Percentiles rank a stretch among this genome's conserved stretches.
These are phyloP conservation scores for Spathaspora girioi DNA, from an alignment of 805 yeast species.

Conservation along the genomic window DNA sequence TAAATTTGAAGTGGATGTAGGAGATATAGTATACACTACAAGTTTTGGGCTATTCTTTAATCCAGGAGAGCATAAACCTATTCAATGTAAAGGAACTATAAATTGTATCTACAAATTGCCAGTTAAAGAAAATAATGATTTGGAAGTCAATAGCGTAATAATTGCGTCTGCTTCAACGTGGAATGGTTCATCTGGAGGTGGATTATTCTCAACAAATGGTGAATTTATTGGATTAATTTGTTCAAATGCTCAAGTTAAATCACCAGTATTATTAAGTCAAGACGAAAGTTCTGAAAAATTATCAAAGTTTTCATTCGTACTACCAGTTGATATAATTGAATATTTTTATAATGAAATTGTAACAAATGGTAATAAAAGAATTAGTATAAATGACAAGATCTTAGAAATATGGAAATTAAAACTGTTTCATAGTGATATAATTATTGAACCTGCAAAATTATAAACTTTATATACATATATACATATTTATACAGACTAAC, in stretches of 20 bases:
- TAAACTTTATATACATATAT: conserved; percentile 5
- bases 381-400: conserved; percentile 12
- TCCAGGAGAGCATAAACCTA: conserved; percentile 17
- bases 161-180: conserved; percentile 43
- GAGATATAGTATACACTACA: conserved; percentile 23
- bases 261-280: conserved; percentile 11
- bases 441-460: conserved; percentile 16
- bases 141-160: conserved; percentile 15
- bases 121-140: neutral
- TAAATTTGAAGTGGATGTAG: conserved; percentile 7
- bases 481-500: neutral
- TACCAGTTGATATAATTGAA: conserved; percentile 30
- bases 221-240: conserved; percentile 40
- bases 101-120: conserved; percentile 13
- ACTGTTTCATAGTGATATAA: conserved; percentile 18
- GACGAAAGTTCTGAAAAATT: conserved; percentile 23
- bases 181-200: conserved; percentile 53
- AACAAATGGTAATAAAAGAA: neutral
- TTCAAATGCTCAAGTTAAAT: conserved; percentile 38
- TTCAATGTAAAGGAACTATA: conserved; percentile 30
- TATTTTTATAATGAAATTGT: conserved; percentile 14
- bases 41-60: conserved; percentile 42
- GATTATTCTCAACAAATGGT: conserved; percentile 23
- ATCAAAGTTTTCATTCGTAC: conserved; percentile 25
- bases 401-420: conserved; percentile 21